Base-by-base conservation (phyloP, 306 rosid species). In the Ochetophila trinervis region DNA sequence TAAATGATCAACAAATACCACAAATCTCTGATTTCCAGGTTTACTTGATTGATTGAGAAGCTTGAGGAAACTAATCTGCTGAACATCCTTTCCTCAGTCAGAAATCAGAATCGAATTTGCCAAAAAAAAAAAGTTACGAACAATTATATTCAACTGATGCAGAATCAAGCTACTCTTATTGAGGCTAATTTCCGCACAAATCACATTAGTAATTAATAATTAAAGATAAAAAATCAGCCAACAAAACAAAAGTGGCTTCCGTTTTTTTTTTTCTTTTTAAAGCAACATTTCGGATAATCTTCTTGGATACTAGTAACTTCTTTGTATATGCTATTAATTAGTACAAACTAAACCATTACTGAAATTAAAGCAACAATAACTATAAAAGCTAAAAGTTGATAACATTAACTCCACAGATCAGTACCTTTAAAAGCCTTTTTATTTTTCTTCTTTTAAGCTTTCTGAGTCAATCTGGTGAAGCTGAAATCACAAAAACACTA, bases 401-500 rank as follows among this genome's bases (percentile, higher is more conserved):
- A 5, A 20, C 55, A 69, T 47, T 51, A 19, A n/a, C n/a, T n/a
- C n/a, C n/a, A n/a, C n/a, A n/a, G n/a, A n/a, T n/a, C n/a, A n/a
- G n/a, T n/a, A n/a, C n/a, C n/a, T n/a, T n/a, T n/a, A n/a, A 24
- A 53, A 42, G 53, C 23, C 63, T 21, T 52, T 37, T 60, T 60
- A 36, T 56, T 36, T 45, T 53, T 51, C 24, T 11, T 16, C 58
- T 32, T 44, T 44, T 20, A 67, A 40, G 36, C 63, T 74, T 48
- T 62, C 72, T 40, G 61, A 79, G 74, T 72, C 84, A 85, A 79
- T 76, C 60, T 63, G 40, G 66, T 52, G 65, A 49, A 74, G 48
- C 68, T 23, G 79, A 79, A 48, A 42, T 60, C 60, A 56, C 57
- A 37, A 45, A 73, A 76, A 34, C 18, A 47, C 65, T 68, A 60